phyloP scores from a whole-genome alignment of 495 filamentous ascomycete genomes.

The Xylaria telfairii region DNA sequence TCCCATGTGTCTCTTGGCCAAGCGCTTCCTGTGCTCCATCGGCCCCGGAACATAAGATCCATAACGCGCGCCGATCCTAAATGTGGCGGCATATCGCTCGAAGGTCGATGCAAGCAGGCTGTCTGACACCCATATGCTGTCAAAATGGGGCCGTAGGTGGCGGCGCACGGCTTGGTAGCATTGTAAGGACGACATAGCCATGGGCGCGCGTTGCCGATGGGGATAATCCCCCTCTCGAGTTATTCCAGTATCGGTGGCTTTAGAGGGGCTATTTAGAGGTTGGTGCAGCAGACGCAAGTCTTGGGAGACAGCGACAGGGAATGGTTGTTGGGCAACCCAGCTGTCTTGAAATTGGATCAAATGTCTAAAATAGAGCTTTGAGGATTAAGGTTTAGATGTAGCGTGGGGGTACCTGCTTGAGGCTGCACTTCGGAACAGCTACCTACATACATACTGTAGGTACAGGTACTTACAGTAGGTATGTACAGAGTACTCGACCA shows the following conservation, averaged over 20 bases:
- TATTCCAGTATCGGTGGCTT: conserved; percentile 6
- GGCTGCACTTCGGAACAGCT: too few relatives aligned
- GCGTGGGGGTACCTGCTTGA: too few relatives aligned
- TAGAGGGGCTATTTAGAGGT: conserved; percentile 16
- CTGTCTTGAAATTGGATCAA: not conserved
- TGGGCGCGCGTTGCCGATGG: conserved; percentile 28
- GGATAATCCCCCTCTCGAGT: not conserved
- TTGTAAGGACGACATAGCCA: conserved; percentile 45
- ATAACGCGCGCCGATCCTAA: conserved; percentile 30
- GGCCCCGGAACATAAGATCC: conserved; percentile 50
- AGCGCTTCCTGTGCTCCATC: conserved; percentile 57
- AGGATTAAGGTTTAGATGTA: too few relatives aligned
- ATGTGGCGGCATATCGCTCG: conserved; percentile 46
- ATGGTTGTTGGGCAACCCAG: not conserved
- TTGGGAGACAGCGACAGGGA: not conserved
- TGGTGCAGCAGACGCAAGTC: not conserved
- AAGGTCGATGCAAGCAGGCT: conserved; percentile 45
- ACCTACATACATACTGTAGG: too few relatives aligned
- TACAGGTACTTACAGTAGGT: too few relatives aligned
- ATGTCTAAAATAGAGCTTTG: not conserved
- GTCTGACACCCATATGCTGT: conserved; percentile 55
- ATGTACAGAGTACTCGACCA: too few relatives aligned
- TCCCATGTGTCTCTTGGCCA: conserved; percentile 59
- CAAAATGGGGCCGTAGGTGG: conserved; percentile 37
- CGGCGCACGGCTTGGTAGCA: conserved; percentile 51